These are phyloP conservation scores for Calocybe indica DNA, from an alignment of 768 basidiomycete genomes.

Conservation along the genomic window DNA sequence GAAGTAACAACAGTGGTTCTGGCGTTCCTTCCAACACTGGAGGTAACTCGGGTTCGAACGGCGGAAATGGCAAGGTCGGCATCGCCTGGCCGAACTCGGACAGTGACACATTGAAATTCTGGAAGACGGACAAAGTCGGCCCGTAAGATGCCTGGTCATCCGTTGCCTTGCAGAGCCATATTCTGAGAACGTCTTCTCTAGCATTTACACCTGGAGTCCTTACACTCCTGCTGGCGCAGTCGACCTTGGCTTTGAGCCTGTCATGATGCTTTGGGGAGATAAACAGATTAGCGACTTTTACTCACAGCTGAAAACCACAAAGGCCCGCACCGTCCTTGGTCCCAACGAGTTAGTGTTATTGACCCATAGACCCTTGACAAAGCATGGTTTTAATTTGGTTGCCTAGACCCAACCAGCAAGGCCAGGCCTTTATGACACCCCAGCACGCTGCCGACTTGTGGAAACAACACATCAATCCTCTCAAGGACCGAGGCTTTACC, in stretches of 20 bases:
- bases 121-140: conserved; percentile 35
- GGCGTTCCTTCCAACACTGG: conserved; percentile 4
- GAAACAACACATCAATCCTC: conserved; percentile 54
- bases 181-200: conserved; percentile 9
- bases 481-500: conserved; percentile 47
- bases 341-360: conserved; percentile 64
- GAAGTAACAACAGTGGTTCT: conserved; percentile 3
- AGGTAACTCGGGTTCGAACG: conserved; percentile 14
- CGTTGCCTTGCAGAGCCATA: not conserved
- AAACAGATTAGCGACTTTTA: conserved; percentile 45
- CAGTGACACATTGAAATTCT: conserved; percentile 42
- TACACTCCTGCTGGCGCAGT: conserved; percentile 33
- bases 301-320: conserved; percentile 38
- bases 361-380: not conserved
- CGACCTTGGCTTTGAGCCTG: conserved; percentile 43
- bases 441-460: conserved; percentile 46
- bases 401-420: conserved; percentile 58
- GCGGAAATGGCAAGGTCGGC: conserved; percentile 43
- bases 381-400: not conserved
- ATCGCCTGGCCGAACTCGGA: conserved; percentile 64
- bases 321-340: conserved; percentile 47
- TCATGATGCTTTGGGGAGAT: conserved; percentile 69
- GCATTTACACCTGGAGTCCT: conserved; percentile 67
- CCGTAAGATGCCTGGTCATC: conserved; percentile 25
- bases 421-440: conserved; percentile 59